Evolutionary conservation across 306 rosid genomes (phyloP).

Genomic region (Gillenia trifoliata): DNA sequence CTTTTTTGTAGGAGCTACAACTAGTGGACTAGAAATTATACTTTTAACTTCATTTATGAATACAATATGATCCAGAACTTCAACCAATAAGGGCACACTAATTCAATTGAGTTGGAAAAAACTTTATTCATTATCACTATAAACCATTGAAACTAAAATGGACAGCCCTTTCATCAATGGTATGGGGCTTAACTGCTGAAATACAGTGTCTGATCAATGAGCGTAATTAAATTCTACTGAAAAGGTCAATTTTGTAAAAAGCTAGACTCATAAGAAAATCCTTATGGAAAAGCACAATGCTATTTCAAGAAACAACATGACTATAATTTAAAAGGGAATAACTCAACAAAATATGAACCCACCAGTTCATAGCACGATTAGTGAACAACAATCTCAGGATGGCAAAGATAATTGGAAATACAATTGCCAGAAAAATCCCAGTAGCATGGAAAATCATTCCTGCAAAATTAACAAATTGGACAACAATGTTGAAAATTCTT

Average conservation of each 20-base stretch:
- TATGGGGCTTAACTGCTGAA: not conserved
- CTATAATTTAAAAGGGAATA: not conserved
- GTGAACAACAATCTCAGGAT: conserved; percentile 56
- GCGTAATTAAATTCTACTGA: not conserved
- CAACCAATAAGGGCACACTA: conserved; percentile 12
- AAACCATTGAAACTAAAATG: conserved; percentile 8
- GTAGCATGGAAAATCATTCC: conserved; percentile 60
- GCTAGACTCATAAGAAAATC: not conserved
- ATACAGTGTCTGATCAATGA: not conserved
- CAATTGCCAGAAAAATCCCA: conserved; percentile 60
- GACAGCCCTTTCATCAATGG: conserved; percentile 9
- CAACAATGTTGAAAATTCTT: conserved; percentile 8
- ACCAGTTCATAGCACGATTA: conserved; percentile 84
- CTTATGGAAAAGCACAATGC: not conserved
- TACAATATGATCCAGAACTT: not conserved
- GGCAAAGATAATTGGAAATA: conserved; percentile 69
- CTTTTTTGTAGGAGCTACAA: not conserved
- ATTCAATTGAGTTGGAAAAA: not conserved
- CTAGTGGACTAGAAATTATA: not conserved
- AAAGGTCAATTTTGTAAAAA: not conserved
- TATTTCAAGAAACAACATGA: not conserved
- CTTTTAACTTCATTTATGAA: not conserved
- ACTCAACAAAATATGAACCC: conserved; percentile 25
- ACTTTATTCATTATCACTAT: not conserved
- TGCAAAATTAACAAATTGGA: conserved; percentile 40